Percentiles rank a stretch among this genome's conserved stretches.
Conservation (phyloP, 192 early-diverging fungal species). For the Spizellomyces punctatus region DNA sequence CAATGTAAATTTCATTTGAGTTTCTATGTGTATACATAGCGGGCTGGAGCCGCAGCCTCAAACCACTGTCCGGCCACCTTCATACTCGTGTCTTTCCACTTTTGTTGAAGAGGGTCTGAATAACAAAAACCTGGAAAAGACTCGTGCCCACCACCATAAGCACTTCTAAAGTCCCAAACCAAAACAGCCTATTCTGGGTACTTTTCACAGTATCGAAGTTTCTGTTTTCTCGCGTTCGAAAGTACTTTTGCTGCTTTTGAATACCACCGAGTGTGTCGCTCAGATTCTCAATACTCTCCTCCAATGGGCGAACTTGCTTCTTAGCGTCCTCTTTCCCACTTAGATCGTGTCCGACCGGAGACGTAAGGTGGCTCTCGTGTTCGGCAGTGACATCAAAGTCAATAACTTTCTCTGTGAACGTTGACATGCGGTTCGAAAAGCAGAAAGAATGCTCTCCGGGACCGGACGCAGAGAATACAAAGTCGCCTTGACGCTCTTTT, state of each 20-base stretch:
- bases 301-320: slow-evolving; percentile 58
- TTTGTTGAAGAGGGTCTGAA: slow-evolving; percentile 85
- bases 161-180: slow-evolving; percentile 86
- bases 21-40: no score
- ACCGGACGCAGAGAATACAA: slow-evolving; percentile 82
- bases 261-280: slow-evolving; percentile 68
- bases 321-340: slow-evolving; percentile 30
- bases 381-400: slow-evolving; percentile 96
- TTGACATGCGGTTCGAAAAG: slow-evolving; percentile 94
- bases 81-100: slow-evolving; percentile 35
- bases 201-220: slow-evolving; percentile 88
- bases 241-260: slow-evolving; percentile 83
- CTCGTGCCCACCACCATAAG: slow-evolving; percentile 81
- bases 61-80: neutral
- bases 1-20: no score
- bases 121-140: slow-evolving; percentile 90
- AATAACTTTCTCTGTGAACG: slow-evolving; percentile 88
- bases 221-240: slow-evolving; percentile 87
- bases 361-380: slow-evolving; percentile 60
- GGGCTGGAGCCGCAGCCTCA: neutral
- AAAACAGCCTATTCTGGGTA: slow-evolving; percentile 83
- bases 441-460: slow-evolving; percentile 95
- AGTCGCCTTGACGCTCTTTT: slow-evolving; percentile 93
- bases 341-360: slow-evolving; percentile 11
- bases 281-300: slow-evolving; percentile 52